Conservation (phyloP, 108 stramenopile genomes). For the Conticribra guillardii region DNA sequence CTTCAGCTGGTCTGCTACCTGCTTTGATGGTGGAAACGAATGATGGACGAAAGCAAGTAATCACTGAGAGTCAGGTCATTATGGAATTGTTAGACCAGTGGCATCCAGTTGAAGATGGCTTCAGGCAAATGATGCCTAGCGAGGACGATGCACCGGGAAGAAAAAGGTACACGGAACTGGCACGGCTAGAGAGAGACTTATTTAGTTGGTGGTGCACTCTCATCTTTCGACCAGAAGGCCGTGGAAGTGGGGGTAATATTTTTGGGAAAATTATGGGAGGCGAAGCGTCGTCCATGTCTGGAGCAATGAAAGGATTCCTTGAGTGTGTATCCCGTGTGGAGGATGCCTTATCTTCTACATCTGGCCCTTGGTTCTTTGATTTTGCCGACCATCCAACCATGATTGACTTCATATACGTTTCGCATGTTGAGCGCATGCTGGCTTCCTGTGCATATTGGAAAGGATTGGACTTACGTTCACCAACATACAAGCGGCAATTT, state of each 20-base stretch:
- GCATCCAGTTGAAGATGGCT: conserved; percentile 73
- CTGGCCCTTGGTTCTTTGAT: conserved; percentile 94
- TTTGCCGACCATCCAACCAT: conserved; percentile 81
- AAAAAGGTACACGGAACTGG: conserved; percentile 58
- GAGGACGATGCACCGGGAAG: conserved; percentile 47
- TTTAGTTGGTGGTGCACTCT: conserved; percentile 94
- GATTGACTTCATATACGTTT: conserved; percentile 93
- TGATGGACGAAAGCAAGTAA: conserved; percentile 66
- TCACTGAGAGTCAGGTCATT: conserved; percentile 87
- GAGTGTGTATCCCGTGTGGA: conserved; percentile 82
- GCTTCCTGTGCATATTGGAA: conserved; percentile 94
- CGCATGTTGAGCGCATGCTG: conserved; percentile 89
- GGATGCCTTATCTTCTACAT: conserved; percentile 62
- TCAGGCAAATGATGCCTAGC: conserved; percentile 81
- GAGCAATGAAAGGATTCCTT: conserved; percentile 80
- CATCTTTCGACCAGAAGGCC: conserved; percentile 80
- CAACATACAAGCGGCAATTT: conserved; percentile 53
- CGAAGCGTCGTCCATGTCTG: conserved; percentile 57
- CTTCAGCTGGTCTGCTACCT: conserved; percentile 89
- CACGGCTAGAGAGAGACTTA: conserved; percentile 87
- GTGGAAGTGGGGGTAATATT: conserved; percentile 42
- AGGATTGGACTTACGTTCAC: conserved; percentile 77
- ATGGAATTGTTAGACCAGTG: conserved; percentile 89
- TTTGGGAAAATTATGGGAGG: conserved; percentile 55
- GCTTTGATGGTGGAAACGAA: conserved; percentile 80